phyloP scores from a whole-genome alignment of 257 asterid genomes.

The Apocynum venetum region DNA sequence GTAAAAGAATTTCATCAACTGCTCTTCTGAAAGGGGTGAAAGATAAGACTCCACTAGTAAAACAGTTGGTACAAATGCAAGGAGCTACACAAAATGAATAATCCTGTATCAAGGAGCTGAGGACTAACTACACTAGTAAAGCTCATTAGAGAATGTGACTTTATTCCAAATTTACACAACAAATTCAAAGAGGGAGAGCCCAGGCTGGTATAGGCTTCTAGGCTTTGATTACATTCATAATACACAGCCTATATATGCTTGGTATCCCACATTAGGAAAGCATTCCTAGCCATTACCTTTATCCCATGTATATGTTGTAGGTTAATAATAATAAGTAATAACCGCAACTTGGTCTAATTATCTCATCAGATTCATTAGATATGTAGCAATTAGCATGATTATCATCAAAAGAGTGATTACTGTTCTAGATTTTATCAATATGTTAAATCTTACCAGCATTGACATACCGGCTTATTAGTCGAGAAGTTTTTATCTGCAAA shows the following conservation, averaged over 20 bases:
- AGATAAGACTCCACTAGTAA: not conserved
- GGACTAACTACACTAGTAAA: not conserved
- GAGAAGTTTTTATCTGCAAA: not conserved
- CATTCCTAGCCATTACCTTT: not conserved
- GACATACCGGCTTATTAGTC: not conserved
- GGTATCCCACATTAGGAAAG: not conserved
- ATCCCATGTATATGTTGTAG: not conserved
- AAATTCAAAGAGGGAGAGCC: not conserved
- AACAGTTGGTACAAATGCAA: no score
- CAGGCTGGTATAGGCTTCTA: no score
- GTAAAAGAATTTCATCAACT: not conserved
- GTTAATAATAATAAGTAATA: no score
- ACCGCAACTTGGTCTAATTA: no score
- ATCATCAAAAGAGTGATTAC: not conserved
- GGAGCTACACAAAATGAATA: not conserved
- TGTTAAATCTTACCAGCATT: not conserved
- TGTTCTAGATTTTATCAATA: not conserved
- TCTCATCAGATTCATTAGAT: not conserved
- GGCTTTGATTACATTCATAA: no score
- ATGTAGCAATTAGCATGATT: not conserved
- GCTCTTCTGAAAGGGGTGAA: not conserved
- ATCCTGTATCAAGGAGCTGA: not conserved
- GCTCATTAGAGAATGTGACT: not conserved
- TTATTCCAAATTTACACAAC: no score
- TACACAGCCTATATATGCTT: no score